Conservation (phyloP, 2,329 filamentous ascomycete species). For the Diaporthe longicolla region DNA sequence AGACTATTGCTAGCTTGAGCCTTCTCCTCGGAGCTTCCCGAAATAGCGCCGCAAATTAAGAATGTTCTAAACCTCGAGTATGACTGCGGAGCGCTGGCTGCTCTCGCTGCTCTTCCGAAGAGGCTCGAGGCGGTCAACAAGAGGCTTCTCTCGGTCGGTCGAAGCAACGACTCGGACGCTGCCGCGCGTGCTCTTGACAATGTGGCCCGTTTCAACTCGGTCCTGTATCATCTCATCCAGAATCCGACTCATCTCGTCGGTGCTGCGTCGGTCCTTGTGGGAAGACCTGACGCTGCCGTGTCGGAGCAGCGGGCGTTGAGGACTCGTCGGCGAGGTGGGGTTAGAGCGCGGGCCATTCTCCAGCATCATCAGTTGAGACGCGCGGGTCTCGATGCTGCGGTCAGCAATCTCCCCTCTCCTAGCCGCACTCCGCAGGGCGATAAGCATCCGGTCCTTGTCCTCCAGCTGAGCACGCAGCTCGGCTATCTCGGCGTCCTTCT, state of each 20-base stretch:
- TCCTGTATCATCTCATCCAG: constrained; percentile 97
- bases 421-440: constrained; percentile 86
- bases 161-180: constrained; percentile 71
- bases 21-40: constrained; percentile 6
- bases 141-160: constrained; percentile 56
- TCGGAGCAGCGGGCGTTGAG: constrained; percentile 42
- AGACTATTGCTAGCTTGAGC: background rate
- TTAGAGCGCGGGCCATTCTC: constrained; percentile 15
- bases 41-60: constrained; percentile 37
- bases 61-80: constrained; percentile 42
- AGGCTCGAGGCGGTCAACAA: constrained; percentile 52
- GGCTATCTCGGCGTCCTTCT: constrained; percentile 93
- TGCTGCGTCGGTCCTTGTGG: constrained; percentile 69
- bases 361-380: constrained; percentile 51
- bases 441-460: constrained; percentile 95
- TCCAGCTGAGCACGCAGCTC: constrained; percentile 91
- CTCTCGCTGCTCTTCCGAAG: constrained; percentile 52
- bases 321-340: constrained; percentile 48
- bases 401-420: constrained; percentile 89
- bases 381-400: constrained; percentile 54
- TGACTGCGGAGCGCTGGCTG: constrained; percentile 33
- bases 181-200: constrained; percentile 76
- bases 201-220: constrained; percentile 81
- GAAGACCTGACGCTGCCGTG: constrained; percentile 48
- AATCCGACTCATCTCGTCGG: constrained; percentile 94